phyloP scores from a whole-genome alignment of 495 filamentous ascomycete species.

The Tuber magnatum region DNA sequence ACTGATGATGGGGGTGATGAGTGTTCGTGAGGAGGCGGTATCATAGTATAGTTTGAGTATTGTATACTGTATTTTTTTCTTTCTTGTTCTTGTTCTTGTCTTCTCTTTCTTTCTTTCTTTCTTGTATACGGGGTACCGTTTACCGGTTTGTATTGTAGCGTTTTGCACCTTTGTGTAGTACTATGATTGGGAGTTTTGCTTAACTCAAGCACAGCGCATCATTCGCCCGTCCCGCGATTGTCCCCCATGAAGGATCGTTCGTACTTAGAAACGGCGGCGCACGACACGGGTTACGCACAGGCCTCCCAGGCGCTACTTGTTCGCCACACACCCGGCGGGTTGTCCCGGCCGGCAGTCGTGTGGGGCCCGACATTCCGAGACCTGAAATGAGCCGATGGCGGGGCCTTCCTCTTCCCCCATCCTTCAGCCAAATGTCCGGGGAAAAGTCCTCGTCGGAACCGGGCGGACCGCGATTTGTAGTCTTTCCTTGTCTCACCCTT shows the following conservation, averaged over 20 bases:
- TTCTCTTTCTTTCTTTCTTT: not conserved
- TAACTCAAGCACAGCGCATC: not conserved
- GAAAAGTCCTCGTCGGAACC: too few relatives aligned
- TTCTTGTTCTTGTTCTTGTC: not conserved
- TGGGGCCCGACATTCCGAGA: too few relatives aligned
- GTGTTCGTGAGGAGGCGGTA: not conserved
- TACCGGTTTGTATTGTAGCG: not conserved
- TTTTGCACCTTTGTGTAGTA: not conserved
- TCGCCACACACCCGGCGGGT: too few relatives aligned
- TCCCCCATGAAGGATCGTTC: not conserved
- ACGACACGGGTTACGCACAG: too few relatives aligned
- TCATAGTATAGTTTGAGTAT: not conserved
- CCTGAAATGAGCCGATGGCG: too few relatives aligned
- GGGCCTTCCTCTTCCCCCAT: too few relatives aligned
- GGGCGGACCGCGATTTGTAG: too few relatives aligned
- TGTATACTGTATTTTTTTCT: not conserved
- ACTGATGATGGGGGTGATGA: conserved; percentile 1
- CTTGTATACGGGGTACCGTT: not conserved
- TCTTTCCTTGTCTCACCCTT: too few relatives aligned
- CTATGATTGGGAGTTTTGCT: not conserved
- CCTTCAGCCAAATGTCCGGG: too few relatives aligned
- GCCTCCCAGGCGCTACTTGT: too few relatives aligned
- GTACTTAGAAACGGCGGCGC: too few relatives aligned
- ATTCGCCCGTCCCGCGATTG: not conserved
- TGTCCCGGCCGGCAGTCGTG: too few relatives aligned